Conservation (phyloP, 1,139 yeast genomes). For the Yamadazyma epiphylla region DNA sequence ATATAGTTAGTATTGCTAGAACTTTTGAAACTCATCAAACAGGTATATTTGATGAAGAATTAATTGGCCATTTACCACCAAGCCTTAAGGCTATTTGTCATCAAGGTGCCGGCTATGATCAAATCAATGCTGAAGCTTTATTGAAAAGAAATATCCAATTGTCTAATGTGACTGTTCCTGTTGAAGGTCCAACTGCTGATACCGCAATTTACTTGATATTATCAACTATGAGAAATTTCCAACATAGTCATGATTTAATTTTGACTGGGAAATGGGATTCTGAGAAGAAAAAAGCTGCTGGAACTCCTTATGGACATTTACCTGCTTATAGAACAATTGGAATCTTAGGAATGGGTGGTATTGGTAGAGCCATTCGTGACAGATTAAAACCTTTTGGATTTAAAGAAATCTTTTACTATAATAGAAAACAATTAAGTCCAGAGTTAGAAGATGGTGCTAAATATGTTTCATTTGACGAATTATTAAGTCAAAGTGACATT, state of each 20-base stretch:
- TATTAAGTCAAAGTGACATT: constrained; percentile 52
- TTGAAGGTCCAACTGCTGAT: constrained; percentile 80
- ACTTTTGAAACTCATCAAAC: constrained; percentile 48
- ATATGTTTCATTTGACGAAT: constrained; percentile 55
- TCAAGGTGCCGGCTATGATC: constrained; percentile 94
- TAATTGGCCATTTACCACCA: constrained; percentile 56
- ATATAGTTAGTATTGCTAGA: constrained; percentile 48
- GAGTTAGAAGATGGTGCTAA: constrained; percentile 57
- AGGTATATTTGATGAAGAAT: constrained; percentile 75
- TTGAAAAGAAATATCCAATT: constrained; percentile 54
- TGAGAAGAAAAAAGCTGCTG: constrained; percentile 19
- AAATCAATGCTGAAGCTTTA: constrained; percentile 56
- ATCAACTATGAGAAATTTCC: constrained; percentile 68
- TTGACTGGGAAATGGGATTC: constrained; percentile 57
- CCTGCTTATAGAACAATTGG: constrained; percentile 64
- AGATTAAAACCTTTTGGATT: constrained; percentile 66
- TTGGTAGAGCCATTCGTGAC: constrained; percentile 65
- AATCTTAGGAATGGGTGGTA: constrained; percentile 74
- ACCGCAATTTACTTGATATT: constrained; percentile 65
- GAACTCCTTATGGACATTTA: constrained; percentile 34
- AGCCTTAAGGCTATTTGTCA: constrained; percentile 66
- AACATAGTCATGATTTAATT: constrained; percentile 39
- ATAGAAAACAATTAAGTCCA: constrained; percentile 49
- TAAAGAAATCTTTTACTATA: constrained; percentile 54
- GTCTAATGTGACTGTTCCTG: constrained; percentile 69